Evolutionary conservation across 2,329 filamentous ascomycete species (phyloP).

Genomic region (Emergomyces orientalis): DNA sequence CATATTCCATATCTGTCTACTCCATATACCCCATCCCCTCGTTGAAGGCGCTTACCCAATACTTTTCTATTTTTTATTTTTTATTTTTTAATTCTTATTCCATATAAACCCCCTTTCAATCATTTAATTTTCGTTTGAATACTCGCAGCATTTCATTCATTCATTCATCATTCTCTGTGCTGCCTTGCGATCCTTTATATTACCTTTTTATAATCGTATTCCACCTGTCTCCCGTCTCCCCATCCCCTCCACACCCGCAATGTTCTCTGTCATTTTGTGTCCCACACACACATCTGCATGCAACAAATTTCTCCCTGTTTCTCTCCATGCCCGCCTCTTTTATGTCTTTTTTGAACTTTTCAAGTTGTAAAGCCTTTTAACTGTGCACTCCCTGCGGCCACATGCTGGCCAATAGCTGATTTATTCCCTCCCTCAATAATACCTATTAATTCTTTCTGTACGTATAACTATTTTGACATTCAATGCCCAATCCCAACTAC

Average conservation of each 20-base stretch:
- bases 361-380: not conserved
- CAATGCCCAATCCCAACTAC: too few relatives aligned
- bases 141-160: not conserved
- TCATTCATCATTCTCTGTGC: not conserved
- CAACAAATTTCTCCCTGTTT: not conserved
- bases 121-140: not conserved
- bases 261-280: not conserved
- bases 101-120: not conserved
- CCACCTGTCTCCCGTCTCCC: not conserved
- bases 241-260: not conserved
- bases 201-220: not conserved
- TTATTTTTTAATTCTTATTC: not conserved
- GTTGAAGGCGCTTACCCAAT: not conserved
- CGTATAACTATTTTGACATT: not conserved
- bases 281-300: not conserved
- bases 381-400: not conserved
- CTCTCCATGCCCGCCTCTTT: not conserved
- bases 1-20: not conserved
- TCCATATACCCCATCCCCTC: not conserved
- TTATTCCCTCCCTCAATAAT: not conserved
- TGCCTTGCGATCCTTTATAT: not conserved
- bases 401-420: not conserved
- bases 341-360: not conserved
- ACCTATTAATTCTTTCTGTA: not conserved
- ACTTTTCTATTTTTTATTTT: conserved; percentile 9